A percentile compares a stretch with the other conserved stretches of the same genome.
These are phyloP conservation scores for Suillus sp. DNA, from an alignment of 768 basidiomycete species.

Conservation along the genomic window DNA sequence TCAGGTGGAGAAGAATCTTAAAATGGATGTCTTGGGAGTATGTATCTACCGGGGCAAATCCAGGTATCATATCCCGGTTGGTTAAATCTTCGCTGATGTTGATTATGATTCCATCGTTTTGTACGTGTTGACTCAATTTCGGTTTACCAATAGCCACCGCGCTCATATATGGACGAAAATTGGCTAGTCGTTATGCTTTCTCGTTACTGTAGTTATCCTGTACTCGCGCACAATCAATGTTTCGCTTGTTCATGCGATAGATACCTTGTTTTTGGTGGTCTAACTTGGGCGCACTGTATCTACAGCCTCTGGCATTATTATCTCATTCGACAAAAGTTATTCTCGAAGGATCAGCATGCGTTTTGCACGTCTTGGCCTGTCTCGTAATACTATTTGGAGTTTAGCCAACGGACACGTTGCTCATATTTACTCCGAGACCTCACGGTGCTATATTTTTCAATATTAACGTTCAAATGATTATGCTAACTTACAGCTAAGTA, in stretches of 20 bases:
- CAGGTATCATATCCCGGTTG: conserved; percentile 5
- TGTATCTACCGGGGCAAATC: conserved; percentile 2
- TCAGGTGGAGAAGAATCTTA: conserved; percentile 6
- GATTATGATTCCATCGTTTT: conserved; percentile 7
- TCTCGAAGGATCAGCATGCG: background rate
- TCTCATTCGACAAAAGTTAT: background rate
- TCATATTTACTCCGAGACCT: background rate
- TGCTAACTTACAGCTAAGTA: background rate
- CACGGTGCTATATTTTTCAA: background rate
- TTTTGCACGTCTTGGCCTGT: background rate
- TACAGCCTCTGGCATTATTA: background rate
- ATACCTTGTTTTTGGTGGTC: background rate
- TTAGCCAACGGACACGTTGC: background rate
- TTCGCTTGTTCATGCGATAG: conserved; percentile 1
- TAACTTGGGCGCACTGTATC: background rate
- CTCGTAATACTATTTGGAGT: background rate
- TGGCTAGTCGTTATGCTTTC: conserved; percentile 12
- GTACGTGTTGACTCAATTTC: conserved; percentile 1
- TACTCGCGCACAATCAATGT: background rate
- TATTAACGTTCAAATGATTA: background rate
- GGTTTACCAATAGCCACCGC: conserved; percentile 11
- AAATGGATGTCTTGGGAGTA: conserved; percentile 11
- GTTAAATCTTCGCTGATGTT: conserved; percentile 18
- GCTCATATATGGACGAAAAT: conserved; percentile 7
- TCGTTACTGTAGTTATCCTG: conserved; percentile 7